Percentiles rank a stretch among this genome's conserved stretches.
These are phyloP conservation scores for Triadica sebifera DNA, from an alignment of 345 rosid species.

Conservation along the genomic window DNA sequence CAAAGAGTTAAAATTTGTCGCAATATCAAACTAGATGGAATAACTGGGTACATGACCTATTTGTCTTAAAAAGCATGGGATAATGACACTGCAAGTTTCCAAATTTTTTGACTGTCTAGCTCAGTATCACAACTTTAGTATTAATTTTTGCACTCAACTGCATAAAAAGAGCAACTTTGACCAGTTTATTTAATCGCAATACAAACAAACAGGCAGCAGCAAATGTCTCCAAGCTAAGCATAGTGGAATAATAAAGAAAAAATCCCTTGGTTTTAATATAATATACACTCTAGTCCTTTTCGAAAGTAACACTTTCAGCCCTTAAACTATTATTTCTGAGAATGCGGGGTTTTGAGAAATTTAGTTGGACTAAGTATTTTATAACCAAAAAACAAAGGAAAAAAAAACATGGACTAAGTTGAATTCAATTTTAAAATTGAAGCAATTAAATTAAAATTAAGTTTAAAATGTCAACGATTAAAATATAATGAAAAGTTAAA, in stretches of 20 bases:
- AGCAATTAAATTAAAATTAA: too few relatives aligned
- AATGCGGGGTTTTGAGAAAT: background rate
- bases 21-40: too few relatives aligned
- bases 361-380: too few relatives aligned
- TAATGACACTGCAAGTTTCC: background rate
- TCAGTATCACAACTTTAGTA: background rate
- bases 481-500: background rate
- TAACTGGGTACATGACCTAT: too few relatives aligned
- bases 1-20: too few relatives aligned
- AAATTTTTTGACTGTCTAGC: background rate
- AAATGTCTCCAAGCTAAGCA: background rate
- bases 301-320: too few relatives aligned
- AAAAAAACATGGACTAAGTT: background rate
- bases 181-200: too few relatives aligned
- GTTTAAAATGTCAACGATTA: background rate
- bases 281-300: too few relatives aligned
- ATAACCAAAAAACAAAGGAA: too few relatives aligned
- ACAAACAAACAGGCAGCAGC: background rate
- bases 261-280: too few relatives aligned
- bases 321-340: background rate
- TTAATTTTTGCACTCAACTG: background rate
- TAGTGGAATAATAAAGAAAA: background rate
- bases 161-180: background rate
- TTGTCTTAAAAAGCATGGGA: background rate
- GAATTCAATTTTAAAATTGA: too few relatives aligned